phyloP scores from a whole-genome alignment of 176 grass and related monocot species.

The Oryza australiensis region DNA sequence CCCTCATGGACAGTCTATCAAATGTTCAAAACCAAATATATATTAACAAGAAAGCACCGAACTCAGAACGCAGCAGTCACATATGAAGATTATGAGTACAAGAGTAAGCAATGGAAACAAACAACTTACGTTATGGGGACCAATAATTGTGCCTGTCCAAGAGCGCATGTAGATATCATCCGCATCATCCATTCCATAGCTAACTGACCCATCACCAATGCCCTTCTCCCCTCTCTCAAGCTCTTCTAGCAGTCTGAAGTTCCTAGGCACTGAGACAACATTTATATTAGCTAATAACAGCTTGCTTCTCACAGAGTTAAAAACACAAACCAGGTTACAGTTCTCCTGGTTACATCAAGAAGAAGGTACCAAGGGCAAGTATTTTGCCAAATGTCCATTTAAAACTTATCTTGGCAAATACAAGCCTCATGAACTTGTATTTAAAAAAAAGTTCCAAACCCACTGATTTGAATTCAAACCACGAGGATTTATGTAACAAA shows the following conservation, averaged over 20 bases:
- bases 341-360: not conserved
- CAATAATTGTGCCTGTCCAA: slow-evolving; percentile 44
- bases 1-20: slow-evolving; percentile 35
- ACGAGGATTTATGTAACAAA: not conserved
- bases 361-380: not conserved
- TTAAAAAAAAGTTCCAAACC: not conserved
- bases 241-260: slow-evolving; percentile 38
- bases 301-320: not conserved
- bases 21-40: slow-evolving; percentile 26
- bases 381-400: not conserved
- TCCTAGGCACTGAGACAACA: slow-evolving; percentile 30
- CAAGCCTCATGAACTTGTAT: not conserved
- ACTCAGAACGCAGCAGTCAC: not conserved
- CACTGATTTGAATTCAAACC: not conserved
- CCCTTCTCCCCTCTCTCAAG: slow-evolving; percentile 46
- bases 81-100: not conserved
- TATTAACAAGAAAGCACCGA: not conserved
- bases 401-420: too few relatives aligned
- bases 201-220: slow-evolving; percentile 45
- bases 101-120: not conserved
- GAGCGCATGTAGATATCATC: slow-evolving; percentile 44
- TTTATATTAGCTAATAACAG: not conserved
- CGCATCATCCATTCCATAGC: slow-evolving; percentile 37
- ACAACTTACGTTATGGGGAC: slow-evolving; percentile 39
- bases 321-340: not conserved